phyloP scores from a whole-genome alignment of 129 eudicot genomes.

The Flaveria ramosissima region DNA sequence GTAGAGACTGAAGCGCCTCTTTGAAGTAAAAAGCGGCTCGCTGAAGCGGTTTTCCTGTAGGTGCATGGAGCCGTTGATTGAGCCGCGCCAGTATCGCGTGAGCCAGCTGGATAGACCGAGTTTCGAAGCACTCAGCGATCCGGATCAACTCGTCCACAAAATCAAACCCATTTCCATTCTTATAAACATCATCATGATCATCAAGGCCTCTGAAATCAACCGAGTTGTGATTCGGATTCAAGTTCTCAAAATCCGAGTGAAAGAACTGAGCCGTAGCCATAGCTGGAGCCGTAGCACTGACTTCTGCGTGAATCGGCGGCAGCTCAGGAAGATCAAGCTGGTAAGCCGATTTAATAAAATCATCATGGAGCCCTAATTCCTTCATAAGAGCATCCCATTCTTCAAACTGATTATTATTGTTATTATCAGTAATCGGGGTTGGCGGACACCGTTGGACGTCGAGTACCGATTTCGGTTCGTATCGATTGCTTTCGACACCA shows the following conservation, averaged over 20 bases:
- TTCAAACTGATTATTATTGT: slow-evolving; percentile 50
- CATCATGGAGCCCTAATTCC: slow-evolving; percentile 88
- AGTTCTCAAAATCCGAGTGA: slow-evolving; percentile 47
- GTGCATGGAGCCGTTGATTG: slow-evolving; percentile 67
- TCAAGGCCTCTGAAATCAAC: slow-evolving; percentile 42
- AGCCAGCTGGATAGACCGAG: slow-evolving; percentile 74
- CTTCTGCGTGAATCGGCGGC: slow-evolving; percentile 41
- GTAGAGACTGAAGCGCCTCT: slow-evolving; percentile 80
- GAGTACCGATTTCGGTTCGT: slow-evolving; percentile 95
- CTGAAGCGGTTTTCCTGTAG: slow-evolving; percentile 79
- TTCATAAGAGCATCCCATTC: slow-evolving; percentile 90
- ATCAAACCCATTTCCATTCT: slow-evolving; percentile 44
- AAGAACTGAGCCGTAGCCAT: slow-evolving; percentile 31
- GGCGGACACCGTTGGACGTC: slow-evolving; percentile 82
- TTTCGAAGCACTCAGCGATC: slow-evolving; percentile 81
- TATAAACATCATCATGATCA: slow-evolving; percentile 30
- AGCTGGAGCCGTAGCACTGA: slow-evolving; percentile 11
- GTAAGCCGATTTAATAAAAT: slow-evolving; percentile 47
- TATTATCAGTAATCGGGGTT: slow-evolving; percentile 46
- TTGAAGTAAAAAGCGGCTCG: slow-evolving; percentile 93
- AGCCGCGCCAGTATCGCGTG: slow-evolving; percentile 79
- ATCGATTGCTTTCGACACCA: slow-evolving; percentile 35
- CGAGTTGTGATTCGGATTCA: slow-evolving; percentile 44
- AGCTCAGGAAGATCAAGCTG: slow-evolving; percentile 53
- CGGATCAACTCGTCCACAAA: slow-evolving; percentile 79